Evolutionary conservation across 768 basidiomycete species (phyloP), one percentile per base, ranked within the genome.

Genomic region (Trametes cubensis): DNA sequence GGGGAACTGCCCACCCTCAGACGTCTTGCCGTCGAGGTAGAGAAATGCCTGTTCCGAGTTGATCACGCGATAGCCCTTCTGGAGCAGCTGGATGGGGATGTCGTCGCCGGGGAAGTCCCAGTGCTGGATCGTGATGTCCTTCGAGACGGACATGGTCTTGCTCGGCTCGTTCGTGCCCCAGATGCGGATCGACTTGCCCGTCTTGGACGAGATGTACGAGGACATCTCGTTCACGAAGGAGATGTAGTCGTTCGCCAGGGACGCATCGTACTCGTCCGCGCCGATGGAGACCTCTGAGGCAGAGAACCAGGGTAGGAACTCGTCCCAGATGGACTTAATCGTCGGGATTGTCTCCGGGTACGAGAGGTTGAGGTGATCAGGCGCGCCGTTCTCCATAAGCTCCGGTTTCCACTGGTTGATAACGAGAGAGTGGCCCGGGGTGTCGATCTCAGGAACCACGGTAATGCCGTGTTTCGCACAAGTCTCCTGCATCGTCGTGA

Each of bases 381-480:
- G 78, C 4, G 67, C 63, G 21, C 72, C 75, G n/a, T 68, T 67
- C 21, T 76, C 64, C 74, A 76, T 76, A 18, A 81, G 66, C 64
- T 79, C 70, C 3, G 79, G 79, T 51, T 74, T 79, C 80, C 80
- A 82, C 60, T 81, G 77, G 34, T 74, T 75, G 55, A 81, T 77
- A 1, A 72, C 75, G 26, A 81, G 74, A 4, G 80, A 77, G 61
- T 82, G 81, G 0, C 75, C 80, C 0, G 70, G 70, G 4, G 77
- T 78, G 60, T 81, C 80, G 44, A 81, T 73, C 62, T 81, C 80
- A 2, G 80, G 80, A 2, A 80, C 62, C 42, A 81, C 61, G 2
- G 73, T 71, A 6, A 81, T 69, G 1, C 80, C 80, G 42, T 71
- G 77, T 1, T 64, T 62, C 3, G 77, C 64, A 45, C 80, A 81